These are phyloP conservation scores for Apiotrichum mycotoxinovorans DNA, from an alignment of 1,284 basidiomycete species.

Conservation along the genomic window DNA sequence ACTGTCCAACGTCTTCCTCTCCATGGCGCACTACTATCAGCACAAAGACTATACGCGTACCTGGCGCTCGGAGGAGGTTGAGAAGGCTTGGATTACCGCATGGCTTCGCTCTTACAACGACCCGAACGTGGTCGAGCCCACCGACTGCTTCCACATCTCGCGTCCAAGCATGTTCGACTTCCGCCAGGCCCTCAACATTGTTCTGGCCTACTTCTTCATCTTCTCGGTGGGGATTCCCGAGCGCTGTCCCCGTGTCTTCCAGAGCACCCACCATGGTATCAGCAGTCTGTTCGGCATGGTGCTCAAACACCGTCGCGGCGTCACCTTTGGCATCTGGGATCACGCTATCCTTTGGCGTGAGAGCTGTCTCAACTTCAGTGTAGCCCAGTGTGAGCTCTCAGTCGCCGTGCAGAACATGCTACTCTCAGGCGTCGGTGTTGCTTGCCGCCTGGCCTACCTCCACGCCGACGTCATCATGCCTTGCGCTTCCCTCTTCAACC, in stretches of 20 bases:
- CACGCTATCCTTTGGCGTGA: constrained; percentile 18
- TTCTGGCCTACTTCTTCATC: constrained; percentile 16
- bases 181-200: constrained; percentile 13
- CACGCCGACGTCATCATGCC: constrained; percentile 16
- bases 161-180: constrained; percentile 12
- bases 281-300: constrained; percentile 12
- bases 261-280: constrained; percentile 13
- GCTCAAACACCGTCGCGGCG: constrained; percentile 14
- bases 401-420: constrained; percentile 13
- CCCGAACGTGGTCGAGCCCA: constrained; percentile 7
- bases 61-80: constrained; percentile 9
- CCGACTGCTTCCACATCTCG: constrained; percentile 11
- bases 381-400: constrained; percentile 11
- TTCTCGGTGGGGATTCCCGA: constrained; percentile 13
- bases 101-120: constrained; percentile 10
- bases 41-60: constrained; percentile 12
- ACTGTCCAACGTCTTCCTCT: constrained; percentile 13
- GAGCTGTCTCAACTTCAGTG: constrained; percentile 12
- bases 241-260: constrained; percentile 12
- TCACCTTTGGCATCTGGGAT: constrained; percentile 16
- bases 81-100: constrained; percentile 10
- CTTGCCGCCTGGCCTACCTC: constrained; percentile 11
- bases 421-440: constrained; percentile 9
- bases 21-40: constrained; percentile 13
- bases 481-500: constrained; percentile 17